Conservation (phyloP, 495 filamentous ascomycete species). For the Lophiotrema nucula region DNA sequence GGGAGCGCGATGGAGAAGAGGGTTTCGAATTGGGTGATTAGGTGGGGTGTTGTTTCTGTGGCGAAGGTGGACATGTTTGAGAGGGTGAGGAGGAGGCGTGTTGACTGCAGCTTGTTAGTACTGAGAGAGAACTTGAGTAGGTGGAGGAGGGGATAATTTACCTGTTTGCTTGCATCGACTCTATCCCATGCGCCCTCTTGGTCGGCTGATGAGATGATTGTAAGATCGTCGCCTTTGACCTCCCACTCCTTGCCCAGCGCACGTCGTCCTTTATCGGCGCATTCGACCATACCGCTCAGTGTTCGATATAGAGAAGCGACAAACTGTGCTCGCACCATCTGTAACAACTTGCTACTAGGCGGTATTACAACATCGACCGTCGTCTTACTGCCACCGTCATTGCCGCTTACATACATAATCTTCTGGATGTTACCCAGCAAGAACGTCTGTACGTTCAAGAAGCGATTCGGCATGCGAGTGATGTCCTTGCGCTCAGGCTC, state of each 20-base stretch:
- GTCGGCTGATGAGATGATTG: constrained; percentile 17
- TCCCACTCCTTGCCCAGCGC: constrained; percentile 59
- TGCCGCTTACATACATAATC: constrained; percentile 73
- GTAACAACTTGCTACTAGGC: constrained; percentile 77
- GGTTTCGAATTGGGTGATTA: constrained; percentile 84
- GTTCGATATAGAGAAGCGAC: constrained; percentile 89
- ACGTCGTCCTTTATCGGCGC: constrained; percentile 71
- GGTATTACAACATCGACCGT: constrained; percentile 74
- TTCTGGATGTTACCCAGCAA: constrained; percentile 84
- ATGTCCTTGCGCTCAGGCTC: constrained; percentile 72
- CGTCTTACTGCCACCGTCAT: constrained; percentile 70
- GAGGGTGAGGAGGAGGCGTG: constrained; percentile 74
- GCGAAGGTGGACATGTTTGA: constrained; percentile 82
- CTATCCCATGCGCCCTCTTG: constrained; percentile 11
- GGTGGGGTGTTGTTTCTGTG: constrained; percentile 71
- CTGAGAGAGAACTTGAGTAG: not conserved
- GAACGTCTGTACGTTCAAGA: constrained; percentile 73
- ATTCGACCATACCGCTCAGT: constrained; percentile 91
- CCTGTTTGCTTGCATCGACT: constrained; percentile 66
- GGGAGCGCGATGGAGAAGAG: constrained; percentile 87
- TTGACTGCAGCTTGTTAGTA: constrained; percentile 20
- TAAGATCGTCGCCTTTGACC: constrained; percentile 41
- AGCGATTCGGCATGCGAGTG: constrained; percentile 84
- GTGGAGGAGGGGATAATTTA: constrained; percentile 49
- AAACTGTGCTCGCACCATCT: constrained; percentile 82